Evolutionary conservation across 2,329 filamentous ascomycete species (phyloP).

Genomic region (Clarireedia homoeocarpa): DNA sequence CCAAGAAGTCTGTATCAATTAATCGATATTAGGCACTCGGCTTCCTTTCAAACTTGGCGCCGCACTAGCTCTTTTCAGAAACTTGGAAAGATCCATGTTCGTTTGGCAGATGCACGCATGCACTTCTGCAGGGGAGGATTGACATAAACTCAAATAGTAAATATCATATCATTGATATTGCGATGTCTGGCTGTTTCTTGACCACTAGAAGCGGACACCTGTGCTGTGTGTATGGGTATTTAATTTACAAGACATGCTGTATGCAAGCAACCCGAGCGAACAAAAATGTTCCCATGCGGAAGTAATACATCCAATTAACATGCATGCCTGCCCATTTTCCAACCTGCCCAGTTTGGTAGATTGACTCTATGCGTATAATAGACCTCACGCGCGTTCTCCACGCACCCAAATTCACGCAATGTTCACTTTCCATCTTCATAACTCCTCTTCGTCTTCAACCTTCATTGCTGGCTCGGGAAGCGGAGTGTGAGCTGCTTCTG

Average conservation of each 20-base stretch:
- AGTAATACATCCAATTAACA: not conserved
- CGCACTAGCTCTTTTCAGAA: not conserved
- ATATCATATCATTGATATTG: not conserved
- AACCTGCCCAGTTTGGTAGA: slow-evolving; percentile 1
- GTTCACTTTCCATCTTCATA: slow-evolving; percentile 18
- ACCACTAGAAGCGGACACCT: not conserved
- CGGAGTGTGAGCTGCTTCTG: slow-evolving; percentile 25
- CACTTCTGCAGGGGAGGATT: not conserved
- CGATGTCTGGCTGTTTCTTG: not conserved
- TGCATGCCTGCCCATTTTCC: slow-evolving; percentile 4
- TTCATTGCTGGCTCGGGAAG: slow-evolving; percentile 18
- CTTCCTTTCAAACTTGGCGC: too few species aligned
- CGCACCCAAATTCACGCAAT: not conserved
- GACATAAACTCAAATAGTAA: too few species aligned
- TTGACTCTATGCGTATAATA: not conserved
- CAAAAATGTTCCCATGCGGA: not conserved
- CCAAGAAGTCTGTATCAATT: too few species aligned
- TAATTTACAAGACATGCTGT: not conserved
- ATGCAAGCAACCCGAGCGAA: not conserved
- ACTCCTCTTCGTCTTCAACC: slow-evolving; percentile 22
- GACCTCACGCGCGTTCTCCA: not conserved
- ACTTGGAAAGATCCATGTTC: not conserved
- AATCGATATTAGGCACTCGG: too few species aligned
- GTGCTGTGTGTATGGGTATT: not conserved
- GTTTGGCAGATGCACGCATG: not conserved